Evolutionary conservation across 345 rosid genomes (phyloP).

Genomic region (Tarenaya hassleriana): DNA sequence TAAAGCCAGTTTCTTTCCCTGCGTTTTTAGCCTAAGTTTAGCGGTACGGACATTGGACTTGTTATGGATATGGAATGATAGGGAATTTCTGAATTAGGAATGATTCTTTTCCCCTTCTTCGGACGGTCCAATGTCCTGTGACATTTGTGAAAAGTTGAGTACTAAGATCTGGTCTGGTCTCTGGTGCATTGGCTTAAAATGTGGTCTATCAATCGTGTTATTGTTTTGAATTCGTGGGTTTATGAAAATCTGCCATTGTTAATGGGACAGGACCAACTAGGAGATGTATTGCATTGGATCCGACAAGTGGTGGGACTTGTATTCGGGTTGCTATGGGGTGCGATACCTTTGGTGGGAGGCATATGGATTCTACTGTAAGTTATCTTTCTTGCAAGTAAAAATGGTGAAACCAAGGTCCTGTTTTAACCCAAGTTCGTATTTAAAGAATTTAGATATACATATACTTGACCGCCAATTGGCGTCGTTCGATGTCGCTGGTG

Average conservation of each 20-base stretch:
- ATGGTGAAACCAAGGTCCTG: too few species aligned
- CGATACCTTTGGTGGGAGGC: slow-evolving; percentile 85
- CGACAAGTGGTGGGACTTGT: slow-evolving; percentile 71
- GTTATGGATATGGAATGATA: slow-evolving; percentile 1
- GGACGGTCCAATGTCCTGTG: too few species aligned
- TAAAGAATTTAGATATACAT: not conserved
- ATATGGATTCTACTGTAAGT: slow-evolving; percentile 83
- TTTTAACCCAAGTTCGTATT: not conserved
- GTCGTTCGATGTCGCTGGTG: not conserved
- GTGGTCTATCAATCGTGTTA: not conserved
- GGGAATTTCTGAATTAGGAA: not conserved
- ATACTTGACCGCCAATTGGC: not conserved
- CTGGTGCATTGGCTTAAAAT: not conserved
- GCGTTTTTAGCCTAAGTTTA: not conserved
- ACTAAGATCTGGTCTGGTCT: too few species aligned
- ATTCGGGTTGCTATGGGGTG: slow-evolving; percentile 83
- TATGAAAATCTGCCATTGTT: not conserved
- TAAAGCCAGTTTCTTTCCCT: slow-evolving; percentile 8
- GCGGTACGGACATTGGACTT: not conserved
- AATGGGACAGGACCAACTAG: slow-evolving; percentile 77
- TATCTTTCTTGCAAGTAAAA: too few species aligned
- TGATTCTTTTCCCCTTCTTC: too few species aligned
- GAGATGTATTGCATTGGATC: slow-evolving; percentile 98
- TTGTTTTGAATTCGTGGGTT: not conserved
- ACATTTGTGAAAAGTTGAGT: too few species aligned